These are phyloP conservation scores for Penicillium italicum DNA, from an alignment of 2,329 filamentous ascomycete species.

Conservation along the genomic window DNA sequence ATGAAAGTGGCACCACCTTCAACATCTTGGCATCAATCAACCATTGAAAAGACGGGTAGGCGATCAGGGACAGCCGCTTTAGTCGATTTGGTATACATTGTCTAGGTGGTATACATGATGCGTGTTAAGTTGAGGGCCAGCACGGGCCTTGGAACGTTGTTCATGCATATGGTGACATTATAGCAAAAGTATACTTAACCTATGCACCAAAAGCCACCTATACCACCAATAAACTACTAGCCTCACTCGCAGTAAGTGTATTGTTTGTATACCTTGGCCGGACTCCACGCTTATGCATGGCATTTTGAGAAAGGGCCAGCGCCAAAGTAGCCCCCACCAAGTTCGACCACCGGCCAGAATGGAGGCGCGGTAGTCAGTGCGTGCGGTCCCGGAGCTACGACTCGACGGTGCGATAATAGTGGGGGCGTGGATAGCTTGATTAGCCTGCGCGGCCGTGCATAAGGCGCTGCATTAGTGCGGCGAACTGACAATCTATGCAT, in stretches of 20 bases:
- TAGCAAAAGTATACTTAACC: not conserved
- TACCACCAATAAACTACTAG: not conserved
- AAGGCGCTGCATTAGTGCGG: conserved; percentile 21
- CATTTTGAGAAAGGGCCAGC: conserved; percentile 15
- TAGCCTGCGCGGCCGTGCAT: conserved; percentile 17
- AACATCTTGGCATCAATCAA: not conserved
- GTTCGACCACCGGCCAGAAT: conserved; percentile 4
- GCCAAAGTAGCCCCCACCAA: conserved; percentile 2
- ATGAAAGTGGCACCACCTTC: conserved; percentile 4
- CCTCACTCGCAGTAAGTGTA: not conserved
- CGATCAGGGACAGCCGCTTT: conserved; percentile 11
- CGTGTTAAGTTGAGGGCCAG: not conserved
- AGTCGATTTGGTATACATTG: not conserved
- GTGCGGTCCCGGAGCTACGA: conserved; percentile 16
- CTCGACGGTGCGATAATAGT: conserved; percentile 16
- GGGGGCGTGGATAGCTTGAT: conserved; percentile 16
- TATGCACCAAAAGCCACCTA: not conserved
- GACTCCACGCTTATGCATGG: conserved; percentile 21
- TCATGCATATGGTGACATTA: not conserved
- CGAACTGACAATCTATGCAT: conserved; percentile 24
- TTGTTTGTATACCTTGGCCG: conserved; percentile 2
- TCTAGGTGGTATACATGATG: not conserved
- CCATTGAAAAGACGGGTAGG: not conserved
- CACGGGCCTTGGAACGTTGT: not conserved
- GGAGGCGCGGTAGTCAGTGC: conserved; percentile 22